These are phyloP conservation scores for Sutorius australiensis DNA, from an alignment of 768 basidiomycete genomes.

Conservation along the genomic window DNA sequence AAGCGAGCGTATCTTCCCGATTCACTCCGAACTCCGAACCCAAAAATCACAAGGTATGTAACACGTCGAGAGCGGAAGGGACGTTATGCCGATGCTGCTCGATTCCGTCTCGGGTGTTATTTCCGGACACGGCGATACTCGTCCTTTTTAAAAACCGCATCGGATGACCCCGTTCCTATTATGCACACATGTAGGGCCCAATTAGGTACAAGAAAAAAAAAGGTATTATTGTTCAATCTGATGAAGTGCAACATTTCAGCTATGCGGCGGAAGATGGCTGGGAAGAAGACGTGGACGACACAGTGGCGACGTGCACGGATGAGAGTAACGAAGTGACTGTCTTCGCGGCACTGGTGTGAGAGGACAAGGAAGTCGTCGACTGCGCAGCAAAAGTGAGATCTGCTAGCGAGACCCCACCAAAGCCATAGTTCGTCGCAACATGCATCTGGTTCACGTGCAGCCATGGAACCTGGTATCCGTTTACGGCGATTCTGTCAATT, in stretches of 20 bases:
- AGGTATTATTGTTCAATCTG: neutral
- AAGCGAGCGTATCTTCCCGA: slow-evolving; percentile 3
- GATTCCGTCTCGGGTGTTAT: neutral
- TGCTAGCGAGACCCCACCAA: slow-evolving; percentile 11
- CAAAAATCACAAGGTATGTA: neutral
- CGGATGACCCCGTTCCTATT: neutral
- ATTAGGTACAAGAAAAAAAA: neutral
- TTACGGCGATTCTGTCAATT: slow-evolving; percentile 38
- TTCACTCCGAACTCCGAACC: slow-evolving; percentile 16
- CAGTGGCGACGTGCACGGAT: neutral
- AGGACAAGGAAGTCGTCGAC: slow-evolving; percentile 4
- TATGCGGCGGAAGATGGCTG: neutral
- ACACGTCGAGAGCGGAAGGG: slow-evolving; percentile 1
- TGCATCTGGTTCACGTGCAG: slow-evolving; percentile 50
- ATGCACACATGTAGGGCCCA: neutral
- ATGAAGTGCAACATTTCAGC: neutral
- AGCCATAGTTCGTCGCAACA: slow-evolving; percentile 50
- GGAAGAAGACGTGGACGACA: neutral
- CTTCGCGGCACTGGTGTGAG: neutral
- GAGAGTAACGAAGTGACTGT: neutral
- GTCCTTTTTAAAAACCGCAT: neutral
- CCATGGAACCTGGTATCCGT: slow-evolving; percentile 66
- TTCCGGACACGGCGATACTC: neutral
- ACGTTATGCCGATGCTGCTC: neutral
- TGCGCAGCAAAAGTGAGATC: slow-evolving; percentile 20